Evolutionary conservation across 768 basidiomycete genomes (phyloP), one percentile per base, ranked within the genome.

Genomic region (Pholiota conissans): DNA sequence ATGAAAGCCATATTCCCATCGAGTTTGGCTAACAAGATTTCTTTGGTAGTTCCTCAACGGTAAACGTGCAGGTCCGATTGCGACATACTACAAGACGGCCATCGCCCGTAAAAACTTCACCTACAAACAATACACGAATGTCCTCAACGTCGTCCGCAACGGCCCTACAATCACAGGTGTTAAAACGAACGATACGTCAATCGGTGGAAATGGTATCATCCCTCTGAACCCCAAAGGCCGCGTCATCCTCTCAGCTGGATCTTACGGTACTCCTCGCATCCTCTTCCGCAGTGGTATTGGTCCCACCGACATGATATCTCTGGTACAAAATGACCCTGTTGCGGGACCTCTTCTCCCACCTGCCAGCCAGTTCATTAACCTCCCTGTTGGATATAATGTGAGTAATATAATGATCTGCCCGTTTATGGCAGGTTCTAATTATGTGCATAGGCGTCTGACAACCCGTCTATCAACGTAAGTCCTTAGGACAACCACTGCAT

Each of bases 251-350:
- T 79, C 83, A 3, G 81, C 79, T 28, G 85, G 85, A 13, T 72
- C 82, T 11, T 84, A 79, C 60, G 84, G 84, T 20, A 79, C 81
- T 11, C 69, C 84, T 52, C 76, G 85, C 29, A 77, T 85, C 57
- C 72, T 86, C 14, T 85, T 83, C 78, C 76, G 79, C 56, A 82
- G 80, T 56, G 85, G 85, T 20, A 85, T 87, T 42, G 85, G 85
- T 24, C 85, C 85, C 0, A 67, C 71, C 1, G 84, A 86, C 59
- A 81, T 81, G 84, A 73, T 87, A 62, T 66, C 72, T 52, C 52
- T 82, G 18, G 84, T 84, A 6, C 72, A 81, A 61, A 64, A 58
- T 11, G 77, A 83, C 64, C 57, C 82, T n/a, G 64, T 65, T 3
- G 81, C 81, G 5, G 78, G 76, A 2, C 69, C 76, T 28, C 71